Base-by-base conservation (phyloP, 768 basidiomycete genomes). In the Tulasnella sp. region DNA sequence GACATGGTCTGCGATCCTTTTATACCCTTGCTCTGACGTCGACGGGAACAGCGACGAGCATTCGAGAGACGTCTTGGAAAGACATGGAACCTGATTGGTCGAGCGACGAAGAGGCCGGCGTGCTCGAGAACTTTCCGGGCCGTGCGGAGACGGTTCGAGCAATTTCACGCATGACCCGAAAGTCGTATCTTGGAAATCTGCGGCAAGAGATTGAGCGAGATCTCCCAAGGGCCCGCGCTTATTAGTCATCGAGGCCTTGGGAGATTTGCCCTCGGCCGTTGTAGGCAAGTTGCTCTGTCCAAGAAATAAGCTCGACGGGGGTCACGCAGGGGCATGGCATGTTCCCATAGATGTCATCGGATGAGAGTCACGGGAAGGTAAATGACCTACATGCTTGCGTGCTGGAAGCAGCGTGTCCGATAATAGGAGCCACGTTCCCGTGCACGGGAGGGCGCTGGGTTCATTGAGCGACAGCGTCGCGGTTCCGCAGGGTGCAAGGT, bases 261-360 rank as follows among this genome's bases (percentile, higher is more conserved):
- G 54, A 54, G 54, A 54, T 54, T 54, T 54, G 54, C 54, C 54
- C n/a, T 54, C 54, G 54, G 54, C 54, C 54, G 54, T 54, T 54
- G 54, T 54, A 7, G 54, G 54, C 11, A 54, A 54, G 54, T 54
- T 54, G 54, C 54, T 54, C 54, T 3, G 54, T n/a, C 24, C 24
- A 54, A 8, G 54, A 54, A 54, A 54, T 54, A 54, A 11, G 54
- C 54, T 54, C 54, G 54, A n/a, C 54, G 54, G 54, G 37, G 18
- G 42, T 42, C 42, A 50, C 48, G 18, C 16, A 20, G 48, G 54
- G 22, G 54, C 54, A 4, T 24, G 12, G 3, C 54, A 7, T 54
- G 54, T 54, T 54, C 54, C 54, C 54, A 54, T 54, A 24, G 54
- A 54, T 54, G n/a, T 22, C 24, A 54, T 54, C 54, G 54, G 22